Evolutionary conservation across 2,329 filamentous ascomycete species (phyloP), one percentile per base, ranked within the genome.

Genomic region (Zalaria sp.): DNA sequence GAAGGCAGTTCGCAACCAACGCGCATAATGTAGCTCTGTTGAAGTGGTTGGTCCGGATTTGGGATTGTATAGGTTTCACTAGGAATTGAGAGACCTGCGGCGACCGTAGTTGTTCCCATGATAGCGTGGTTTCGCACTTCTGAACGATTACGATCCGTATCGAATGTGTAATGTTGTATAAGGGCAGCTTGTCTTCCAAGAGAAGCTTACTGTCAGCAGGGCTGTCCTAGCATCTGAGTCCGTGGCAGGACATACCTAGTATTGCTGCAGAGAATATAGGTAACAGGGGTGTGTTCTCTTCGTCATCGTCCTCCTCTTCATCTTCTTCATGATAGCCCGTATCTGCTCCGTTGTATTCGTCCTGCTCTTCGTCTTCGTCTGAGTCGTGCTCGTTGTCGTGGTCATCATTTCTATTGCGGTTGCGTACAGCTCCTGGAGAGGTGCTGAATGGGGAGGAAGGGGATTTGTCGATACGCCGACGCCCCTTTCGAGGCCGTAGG

Each of bases 31-130:
- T 91, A 6, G 84, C 88, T 38, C 83, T 75, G 27, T 82, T 88
- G 60, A 93, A 89, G 61, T 94, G 84, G 40, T 83, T 77, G 10
- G 76, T 71, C 46, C 81, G 79, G 48, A 95, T 88, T 59, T 89
- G 82, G 57, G 91, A 83, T 61, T 91, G 86, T 68, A 95, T 91
- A 2, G 89, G 89, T 67, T 95, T 95, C 57, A 95, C 75, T 31
- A 96, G 73, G 58, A 96, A 96, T 57, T 94, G 88, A 10, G 87
- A 94, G 43, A 96, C 81, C 58, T 96, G 89, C 3, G 89, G 89
- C n/a, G 87, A 93, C 48, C 88, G 78, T 47, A 96, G 70, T 60
- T 96, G 89, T 49, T 96, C 89, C 88, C 88, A 96, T 10, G 86
- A 81, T 39, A 96, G 66, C 0, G 86, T 89, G 2, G 88, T 95